A percentile compares a stretch with the other conserved stretches of the same genome.
Evolutionary conservation across 2,329 filamentous ascomycete species (phyloP).

Genomic region (Apiospora saccharicola): DNA sequence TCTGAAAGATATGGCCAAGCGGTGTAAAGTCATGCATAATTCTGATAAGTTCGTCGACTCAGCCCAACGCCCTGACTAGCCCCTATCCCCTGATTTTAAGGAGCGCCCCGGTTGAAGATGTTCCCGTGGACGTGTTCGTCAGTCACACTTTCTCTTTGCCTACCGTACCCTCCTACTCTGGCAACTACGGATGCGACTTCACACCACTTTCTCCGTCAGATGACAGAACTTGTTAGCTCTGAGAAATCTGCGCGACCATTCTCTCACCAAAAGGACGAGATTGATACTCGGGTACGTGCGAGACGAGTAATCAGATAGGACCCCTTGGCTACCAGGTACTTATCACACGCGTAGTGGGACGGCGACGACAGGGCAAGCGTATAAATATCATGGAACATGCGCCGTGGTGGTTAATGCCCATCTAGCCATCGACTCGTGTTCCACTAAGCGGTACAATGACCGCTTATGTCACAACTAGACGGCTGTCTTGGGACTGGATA

Average conservation of each 20-base stretch:
- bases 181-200: neutral
- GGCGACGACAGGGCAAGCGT: neutral
- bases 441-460: neutral
- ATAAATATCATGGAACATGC: neutral
- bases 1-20: neutral
- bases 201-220: slow-evolving; percentile 9
- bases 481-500: neutral
- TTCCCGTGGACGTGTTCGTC: neutral
- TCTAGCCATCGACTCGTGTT: neutral
- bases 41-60: neutral
- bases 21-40: neutral
- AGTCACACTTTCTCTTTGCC: neutral
- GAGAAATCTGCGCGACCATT: neutral
- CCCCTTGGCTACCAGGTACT: neutral
- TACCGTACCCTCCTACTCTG: slow-evolving; percentile 1
- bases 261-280: neutral
- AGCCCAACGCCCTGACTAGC: neutral
- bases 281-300: neutral
- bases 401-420: neutral
- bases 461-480: neutral
- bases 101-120: neutral
- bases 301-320: neutral
- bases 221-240: neutral
- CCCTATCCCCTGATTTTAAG: neutral
- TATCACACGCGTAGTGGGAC: neutral